phyloP scores from a whole-genome alignment of 2,329 filamentous ascomycete species.

The Annulohypoxylon truncatum region DNA sequence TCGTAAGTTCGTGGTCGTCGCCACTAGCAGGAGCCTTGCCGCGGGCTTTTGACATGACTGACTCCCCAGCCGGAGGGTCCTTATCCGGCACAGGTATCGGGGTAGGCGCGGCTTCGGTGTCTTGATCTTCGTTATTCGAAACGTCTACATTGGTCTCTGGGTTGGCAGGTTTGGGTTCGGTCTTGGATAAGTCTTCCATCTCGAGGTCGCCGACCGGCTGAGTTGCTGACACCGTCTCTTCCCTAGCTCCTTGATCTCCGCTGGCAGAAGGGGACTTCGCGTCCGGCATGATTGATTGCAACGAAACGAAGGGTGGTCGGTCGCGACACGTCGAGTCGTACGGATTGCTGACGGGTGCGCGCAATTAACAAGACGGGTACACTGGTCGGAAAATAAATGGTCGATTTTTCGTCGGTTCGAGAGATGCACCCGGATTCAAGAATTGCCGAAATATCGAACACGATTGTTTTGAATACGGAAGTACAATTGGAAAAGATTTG shows the following conservation, averaged over 20 bases:
- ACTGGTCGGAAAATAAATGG: constrained; percentile 33
- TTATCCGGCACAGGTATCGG: constrained; percentile 43
- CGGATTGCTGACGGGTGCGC: constrained; percentile 23
- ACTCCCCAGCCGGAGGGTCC: constrained; percentile 37
- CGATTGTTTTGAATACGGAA: constrained; percentile 4
- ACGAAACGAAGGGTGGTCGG: constrained; percentile 29
- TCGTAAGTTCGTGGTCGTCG: constrained; percentile 49
- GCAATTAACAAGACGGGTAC: constrained; percentile 21
- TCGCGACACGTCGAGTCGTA: constrained; percentile 24
- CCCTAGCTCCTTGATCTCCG: constrained; percentile 44
- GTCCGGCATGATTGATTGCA: constrained; percentile 44
- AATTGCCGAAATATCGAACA: constrained; percentile 28
- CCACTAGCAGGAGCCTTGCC: constrained; percentile 45
- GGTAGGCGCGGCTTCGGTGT: constrained; percentile 36
- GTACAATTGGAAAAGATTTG: constrained; percentile 22
- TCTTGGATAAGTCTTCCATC: constrained; percentile 48
- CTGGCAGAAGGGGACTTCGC: constrained; percentile 38
- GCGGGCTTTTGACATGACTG: constrained; percentile 47
- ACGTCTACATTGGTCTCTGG: constrained; percentile 38
- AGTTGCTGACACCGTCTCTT: constrained; percentile 41
- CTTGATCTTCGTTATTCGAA: constrained; percentile 35
- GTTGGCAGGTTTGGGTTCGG: constrained; percentile 42
- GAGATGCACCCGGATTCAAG: constrained; percentile 20
- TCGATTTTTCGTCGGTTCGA: constrained; percentile 24
- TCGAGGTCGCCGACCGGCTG: constrained; percentile 47